These are phyloP conservation scores for Termitomyces sp. DNA, from an alignment of 768 basidiomycete species.

Conservation along the genomic window DNA sequence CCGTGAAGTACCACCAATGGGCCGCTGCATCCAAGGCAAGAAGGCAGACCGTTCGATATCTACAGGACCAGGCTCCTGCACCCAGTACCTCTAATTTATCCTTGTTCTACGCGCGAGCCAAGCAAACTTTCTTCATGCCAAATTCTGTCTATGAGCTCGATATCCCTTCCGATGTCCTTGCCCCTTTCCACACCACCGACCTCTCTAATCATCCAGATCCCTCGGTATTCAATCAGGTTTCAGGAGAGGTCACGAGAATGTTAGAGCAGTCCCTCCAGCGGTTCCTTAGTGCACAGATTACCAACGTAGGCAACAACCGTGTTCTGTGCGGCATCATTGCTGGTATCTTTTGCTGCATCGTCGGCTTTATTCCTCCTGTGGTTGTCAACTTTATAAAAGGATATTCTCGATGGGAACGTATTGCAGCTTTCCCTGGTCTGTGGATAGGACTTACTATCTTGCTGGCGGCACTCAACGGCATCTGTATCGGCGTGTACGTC, in stretches of 20 bases:
- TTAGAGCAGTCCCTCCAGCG: slow-evolving; percentile 60
- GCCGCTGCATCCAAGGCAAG: slow-evolving; percentile 29
- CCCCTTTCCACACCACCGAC: slow-evolving; percentile 46
- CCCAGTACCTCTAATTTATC: slow-evolving; percentile 52
- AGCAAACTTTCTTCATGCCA: slow-evolving; percentile 76
- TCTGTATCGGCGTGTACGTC: slow-evolving; percentile 74
- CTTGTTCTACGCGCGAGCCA: slow-evolving; percentile 75
- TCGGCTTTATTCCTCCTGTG: slow-evolving; percentile 45
- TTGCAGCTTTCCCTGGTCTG: slow-evolving; percentile 59
- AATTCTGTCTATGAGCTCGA: slow-evolving; percentile 68
- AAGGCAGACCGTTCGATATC: slow-evolving; percentile 24
- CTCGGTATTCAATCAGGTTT: slow-evolving; percentile 54
- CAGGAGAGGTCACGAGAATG: slow-evolving; percentile 50
- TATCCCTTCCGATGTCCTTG: slow-evolving; percentile 60
- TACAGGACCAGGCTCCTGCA: slow-evolving; percentile 30
- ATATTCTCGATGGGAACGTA: slow-evolving; percentile 50
- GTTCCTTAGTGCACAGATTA: slow-evolving; percentile 65
- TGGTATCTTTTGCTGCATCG: slow-evolving; percentile 44
- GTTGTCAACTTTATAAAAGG: slow-evolving; percentile 40
- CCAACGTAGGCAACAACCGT: slow-evolving; percentile 66
- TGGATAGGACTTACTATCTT: slow-evolving; percentile 66
- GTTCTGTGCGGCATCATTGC: slow-evolving; percentile 67
- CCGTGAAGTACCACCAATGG: slow-evolving; percentile 41
- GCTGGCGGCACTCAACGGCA: slow-evolving; percentile 61
- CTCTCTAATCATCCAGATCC: slow-evolving; percentile 59